phyloP scores from a whole-genome alignment of 2,329 filamentous ascomycete species.

The Xylaria sp. region DNA sequence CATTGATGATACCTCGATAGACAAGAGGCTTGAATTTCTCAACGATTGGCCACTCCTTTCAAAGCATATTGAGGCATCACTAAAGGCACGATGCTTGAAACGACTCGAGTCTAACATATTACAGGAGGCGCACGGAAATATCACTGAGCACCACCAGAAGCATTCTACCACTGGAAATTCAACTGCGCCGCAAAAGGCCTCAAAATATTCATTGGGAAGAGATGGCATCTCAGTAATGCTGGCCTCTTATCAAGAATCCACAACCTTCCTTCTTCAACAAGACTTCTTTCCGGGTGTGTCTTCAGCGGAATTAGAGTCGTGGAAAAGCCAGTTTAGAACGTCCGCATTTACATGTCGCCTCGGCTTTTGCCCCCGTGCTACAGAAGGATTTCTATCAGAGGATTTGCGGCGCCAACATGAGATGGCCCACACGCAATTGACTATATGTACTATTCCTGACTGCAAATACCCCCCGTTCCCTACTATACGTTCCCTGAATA shows the following conservation, averaged over 20 bases:
- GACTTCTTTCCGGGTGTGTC: background rate
- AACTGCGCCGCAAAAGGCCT: too few relatives aligned
- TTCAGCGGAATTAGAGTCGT: slow-evolving; percentile 1
- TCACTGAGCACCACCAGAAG: too few relatives aligned
- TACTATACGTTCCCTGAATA: slow-evolving; percentile 2
- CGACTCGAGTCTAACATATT: slow-evolving; percentile 9
- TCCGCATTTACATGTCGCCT: slow-evolving; percentile 25
- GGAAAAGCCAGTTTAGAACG: slow-evolving; percentile 19
- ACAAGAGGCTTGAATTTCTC: slow-evolving; percentile 1
- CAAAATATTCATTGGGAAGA: too few relatives aligned
- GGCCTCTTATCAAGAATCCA: too few relatives aligned
- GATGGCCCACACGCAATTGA: slow-evolving; percentile 13
- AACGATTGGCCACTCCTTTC: slow-evolving; percentile 7
- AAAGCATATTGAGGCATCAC: slow-evolving; percentile 11
- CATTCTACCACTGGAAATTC: too few relatives aligned
- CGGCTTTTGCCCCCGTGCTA: slow-evolving; percentile 16
- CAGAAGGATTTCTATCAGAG: slow-evolving; percentile 17
- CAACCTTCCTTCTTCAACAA: too few relatives aligned
- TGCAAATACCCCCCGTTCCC: slow-evolving; percentile 19
- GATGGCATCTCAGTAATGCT: too few relatives aligned
- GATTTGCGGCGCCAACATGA: slow-evolving; percentile 19
- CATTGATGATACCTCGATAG: background rate
- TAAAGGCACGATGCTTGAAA: slow-evolving; percentile 3
- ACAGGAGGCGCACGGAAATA: background rate
- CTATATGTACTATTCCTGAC: slow-evolving; percentile 10